phyloP scores from a whole-genome alignment of 352 stramenopile genomes.

The Globisporangium heterothallicum region DNA sequence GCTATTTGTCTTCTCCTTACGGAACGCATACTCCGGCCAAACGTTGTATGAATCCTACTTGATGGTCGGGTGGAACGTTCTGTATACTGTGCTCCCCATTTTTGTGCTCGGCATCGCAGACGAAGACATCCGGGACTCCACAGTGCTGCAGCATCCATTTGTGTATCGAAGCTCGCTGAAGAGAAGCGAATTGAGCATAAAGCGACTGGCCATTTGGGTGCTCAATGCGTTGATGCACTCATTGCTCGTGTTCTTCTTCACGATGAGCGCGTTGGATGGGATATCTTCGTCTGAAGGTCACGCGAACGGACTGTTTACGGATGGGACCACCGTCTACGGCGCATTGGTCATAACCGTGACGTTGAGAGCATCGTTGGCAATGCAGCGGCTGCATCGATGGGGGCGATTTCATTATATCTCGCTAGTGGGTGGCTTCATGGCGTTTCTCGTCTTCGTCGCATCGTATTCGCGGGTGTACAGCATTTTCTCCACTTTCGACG shows the following conservation, averaged over 20 bases:
- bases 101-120: slow-evolving; percentile 81
- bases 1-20: slow-evolving; percentile 83
- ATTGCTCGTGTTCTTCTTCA: slow-evolving; percentile 65
- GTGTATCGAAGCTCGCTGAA: slow-evolving; percentile 72
- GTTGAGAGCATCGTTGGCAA: slow-evolving; percentile 63
- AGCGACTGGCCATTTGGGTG: slow-evolving; percentile 57
- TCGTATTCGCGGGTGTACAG: slow-evolving; percentile 62
- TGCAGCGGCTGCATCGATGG: slow-evolving; percentile 76
- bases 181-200: slow-evolving; percentile 57
- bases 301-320: slow-evolving; percentile 60
- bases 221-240: slow-evolving; percentile 73
- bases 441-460: slow-evolving; percentile 68
- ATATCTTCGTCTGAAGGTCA: slow-evolving; percentile 36
- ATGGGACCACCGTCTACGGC: slow-evolving; percentile 76
- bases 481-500: slow-evolving; percentile 56
- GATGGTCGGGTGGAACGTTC: slow-evolving; percentile 94
- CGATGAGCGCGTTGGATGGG: slow-evolving; percentile 31
- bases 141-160: slow-evolving; percentile 71
- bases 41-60: slow-evolving; percentile 85
- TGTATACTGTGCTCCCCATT: slow-evolving; percentile 93
- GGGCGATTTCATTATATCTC: slow-evolving; percentile 67
- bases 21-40: slow-evolving; percentile 91
- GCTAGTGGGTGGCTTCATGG: slow-evolving; percentile 51
- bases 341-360: slow-evolving; percentile 72
- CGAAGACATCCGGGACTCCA: slow-evolving; percentile 72